These are phyloP conservation scores for Irpex sp. DNA, from an alignment of 1,284 basidiomycete species.

Conservation along the genomic window DNA sequence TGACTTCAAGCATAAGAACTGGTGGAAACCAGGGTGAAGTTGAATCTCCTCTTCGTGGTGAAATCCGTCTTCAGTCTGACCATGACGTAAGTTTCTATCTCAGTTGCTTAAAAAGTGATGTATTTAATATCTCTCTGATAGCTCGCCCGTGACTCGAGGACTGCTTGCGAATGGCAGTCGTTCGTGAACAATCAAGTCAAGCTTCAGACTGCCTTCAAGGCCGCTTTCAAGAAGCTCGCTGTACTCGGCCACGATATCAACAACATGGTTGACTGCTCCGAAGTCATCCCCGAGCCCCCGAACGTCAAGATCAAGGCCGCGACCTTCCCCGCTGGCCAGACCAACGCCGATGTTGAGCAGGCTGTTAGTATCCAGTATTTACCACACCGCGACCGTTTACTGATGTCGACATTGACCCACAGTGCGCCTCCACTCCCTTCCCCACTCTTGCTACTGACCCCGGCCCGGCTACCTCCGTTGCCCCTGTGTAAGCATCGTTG, in stretches of 20 bases:
- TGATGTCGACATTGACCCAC: neutral
- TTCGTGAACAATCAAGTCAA: conserved; percentile 10
- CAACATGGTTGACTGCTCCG: neutral
- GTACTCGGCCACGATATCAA: neutral
- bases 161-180: conserved; percentile 25
- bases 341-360: conserved; percentile 15
- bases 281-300: conserved; percentile 1
- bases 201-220: conserved; percentile 1
- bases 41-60: conserved; percentile 23
- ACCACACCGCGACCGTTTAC: neutral
- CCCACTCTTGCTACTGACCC: conserved; percentile 13
- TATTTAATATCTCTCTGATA: neutral
- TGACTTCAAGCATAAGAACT: conserved; percentile 3
- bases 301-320: conserved; percentile 6
- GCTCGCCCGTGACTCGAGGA: conserved; percentile 24
- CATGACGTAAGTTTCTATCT: conserved; percentile 10
- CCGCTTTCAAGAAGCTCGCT: neutral
- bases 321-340: conserved; percentile 12
- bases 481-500: conserved; percentile 17
- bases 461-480: conserved; percentile 19
- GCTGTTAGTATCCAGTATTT: conserved; percentile 2
- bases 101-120: neutral
- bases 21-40: conserved; percentile 25
- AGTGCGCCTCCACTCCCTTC: conserved; percentile 14
- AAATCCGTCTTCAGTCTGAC: conserved; percentile 30